These are phyloP conservation scores for Xylaria cubensis DNA, from an alignment of 495 filamentous ascomycete species.

Conservation along the genomic window DNA sequence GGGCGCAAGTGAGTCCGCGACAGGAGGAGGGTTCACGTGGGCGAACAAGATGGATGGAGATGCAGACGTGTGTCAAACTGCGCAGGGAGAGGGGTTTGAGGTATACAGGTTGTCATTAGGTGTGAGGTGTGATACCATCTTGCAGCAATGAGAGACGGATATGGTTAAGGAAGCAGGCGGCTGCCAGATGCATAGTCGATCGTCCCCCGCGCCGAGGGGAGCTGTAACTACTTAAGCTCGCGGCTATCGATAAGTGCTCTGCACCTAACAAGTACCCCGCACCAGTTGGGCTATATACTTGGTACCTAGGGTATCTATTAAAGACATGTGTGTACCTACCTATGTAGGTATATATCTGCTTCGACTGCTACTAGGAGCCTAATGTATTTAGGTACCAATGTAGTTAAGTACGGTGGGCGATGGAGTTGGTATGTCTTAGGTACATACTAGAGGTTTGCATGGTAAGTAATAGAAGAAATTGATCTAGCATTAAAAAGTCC, in stretches of 20 bases:
- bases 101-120: constrained; percentile 17
- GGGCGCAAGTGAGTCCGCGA: constrained; percentile 5
- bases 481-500: not conserved
- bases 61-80: constrained; percentile 13
- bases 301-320: too few species aligned
- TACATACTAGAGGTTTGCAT: not conserved
- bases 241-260: constrained; percentile 14
- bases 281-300: not conserved
- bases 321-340: not conserved
- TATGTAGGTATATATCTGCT: not conserved
- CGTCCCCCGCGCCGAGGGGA: constrained; percentile 8
- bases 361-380: not conserved
- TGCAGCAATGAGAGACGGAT: constrained; percentile 1
- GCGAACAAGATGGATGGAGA: constrained; percentile 17
- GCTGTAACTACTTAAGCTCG: constrained; percentile 4
- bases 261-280: constrained; percentile 12
- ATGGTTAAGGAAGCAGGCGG: constrained; percentile 1
- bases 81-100: constrained; percentile 12
- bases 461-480: not conserved
- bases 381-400: not conserved
- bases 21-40: constrained; percentile 21
- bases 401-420: not conserved
- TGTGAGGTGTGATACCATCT: constrained; percentile 14
- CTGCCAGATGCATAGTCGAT: constrained; percentile 5
- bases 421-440: not conserved